Percentiles rank a stretch among this genome's conserved stretches.
Evolutionary conservation across 106 monocot genomes (phyloP).

Genomic region (Apostasia shenzhenica): DNA sequence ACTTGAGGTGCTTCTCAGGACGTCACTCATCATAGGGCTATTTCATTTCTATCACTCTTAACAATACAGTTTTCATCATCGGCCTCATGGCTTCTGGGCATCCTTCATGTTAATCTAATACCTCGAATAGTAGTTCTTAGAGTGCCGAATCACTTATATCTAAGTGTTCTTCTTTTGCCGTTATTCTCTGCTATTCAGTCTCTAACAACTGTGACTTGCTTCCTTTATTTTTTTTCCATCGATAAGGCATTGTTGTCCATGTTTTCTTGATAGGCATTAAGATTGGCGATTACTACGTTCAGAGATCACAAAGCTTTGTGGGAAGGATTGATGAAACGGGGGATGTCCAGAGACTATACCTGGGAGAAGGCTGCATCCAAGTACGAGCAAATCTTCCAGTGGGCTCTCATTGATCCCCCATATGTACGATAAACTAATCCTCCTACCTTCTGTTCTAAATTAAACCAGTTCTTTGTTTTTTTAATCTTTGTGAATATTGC

Average conservation of each 20-base stretch:
- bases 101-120: too few relatives aligned
- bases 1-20: too few relatives aligned
- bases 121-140: too few relatives aligned
- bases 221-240: neutral
- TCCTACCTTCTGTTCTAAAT: neutral
- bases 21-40: too few relatives aligned
- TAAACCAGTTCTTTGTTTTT: too few relatives aligned
- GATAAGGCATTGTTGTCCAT: neutral
- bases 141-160: too few relatives aligned
- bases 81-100: too few relatives aligned
- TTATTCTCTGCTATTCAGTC: too few relatives aligned
- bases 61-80: too few relatives aligned
- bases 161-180: too few relatives aligned
- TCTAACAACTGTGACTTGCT: neutral
- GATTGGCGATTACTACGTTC: slow-evolving; percentile 54
- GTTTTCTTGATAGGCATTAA: slow-evolving; percentile 39
- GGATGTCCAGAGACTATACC: slow-evolving; percentile 71
- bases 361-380: slow-evolving; percentile 75
- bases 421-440: slow-evolving; percentile 28
- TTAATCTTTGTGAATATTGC: too few relatives aligned
- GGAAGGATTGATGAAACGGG: slow-evolving; percentile 86
- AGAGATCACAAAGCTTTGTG: slow-evolving; percentile 73
- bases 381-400: slow-evolving; percentile 76
- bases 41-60: too few relatives aligned
- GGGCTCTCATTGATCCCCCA: slow-evolving; percentile 70